phyloP scores from a whole-genome alignment of 495 filamentous ascomycete species.

The Xylaria curta region DNA sequence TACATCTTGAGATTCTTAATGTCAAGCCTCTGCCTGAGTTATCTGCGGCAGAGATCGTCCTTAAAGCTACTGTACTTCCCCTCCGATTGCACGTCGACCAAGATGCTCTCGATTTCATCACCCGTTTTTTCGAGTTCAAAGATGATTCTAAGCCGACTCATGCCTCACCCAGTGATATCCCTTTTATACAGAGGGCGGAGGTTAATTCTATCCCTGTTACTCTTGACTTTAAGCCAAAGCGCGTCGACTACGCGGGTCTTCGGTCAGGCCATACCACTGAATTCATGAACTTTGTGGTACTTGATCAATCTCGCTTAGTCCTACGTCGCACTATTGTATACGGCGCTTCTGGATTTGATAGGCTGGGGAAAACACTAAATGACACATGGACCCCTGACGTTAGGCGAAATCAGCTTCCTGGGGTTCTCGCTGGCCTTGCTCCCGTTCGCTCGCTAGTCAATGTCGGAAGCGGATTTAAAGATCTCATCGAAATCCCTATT shows the following conservation, averaged over 20 bases:
- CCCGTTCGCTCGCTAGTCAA: slow-evolving; percentile 89
- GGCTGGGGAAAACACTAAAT: slow-evolving; percentile 84
- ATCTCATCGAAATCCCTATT: slow-evolving; percentile 88
- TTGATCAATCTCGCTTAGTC: slow-evolving; percentile 87
- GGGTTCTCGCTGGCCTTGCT: slow-evolving; percentile 87
- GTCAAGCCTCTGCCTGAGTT: slow-evolving; percentile 83
- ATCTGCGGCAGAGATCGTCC: slow-evolving; percentile 86
- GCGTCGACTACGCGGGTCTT: slow-evolving; percentile 91
- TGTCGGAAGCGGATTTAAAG: slow-evolving; percentile 81
- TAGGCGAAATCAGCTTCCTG: slow-evolving; percentile 85
- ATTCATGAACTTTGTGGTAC: slow-evolving; percentile 98
- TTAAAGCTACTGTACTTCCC: slow-evolving; percentile 85
- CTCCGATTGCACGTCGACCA: slow-evolving; percentile 95
- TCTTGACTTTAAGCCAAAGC: slow-evolving; percentile 97
- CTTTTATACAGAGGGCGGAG: slow-evolving; percentile 90
- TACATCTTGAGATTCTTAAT: slow-evolving; percentile 85
- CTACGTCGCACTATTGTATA: slow-evolving; percentile 90
- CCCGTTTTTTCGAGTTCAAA: slow-evolving; percentile 96
- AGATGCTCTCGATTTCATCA: slow-evolving; percentile 96
- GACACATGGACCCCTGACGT: slow-evolving; percentile 98
- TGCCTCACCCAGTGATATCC: slow-evolving; percentile 69
- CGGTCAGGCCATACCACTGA: slow-evolving; percentile 98
- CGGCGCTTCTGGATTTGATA: slow-evolving; percentile 87
- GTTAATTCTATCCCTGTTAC: slow-evolving; percentile 81
- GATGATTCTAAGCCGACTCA: slow-evolving; percentile 68